Conservation (phyloP, 176 grass and related monocot species). For the Alloteropsis semialata region DNA sequence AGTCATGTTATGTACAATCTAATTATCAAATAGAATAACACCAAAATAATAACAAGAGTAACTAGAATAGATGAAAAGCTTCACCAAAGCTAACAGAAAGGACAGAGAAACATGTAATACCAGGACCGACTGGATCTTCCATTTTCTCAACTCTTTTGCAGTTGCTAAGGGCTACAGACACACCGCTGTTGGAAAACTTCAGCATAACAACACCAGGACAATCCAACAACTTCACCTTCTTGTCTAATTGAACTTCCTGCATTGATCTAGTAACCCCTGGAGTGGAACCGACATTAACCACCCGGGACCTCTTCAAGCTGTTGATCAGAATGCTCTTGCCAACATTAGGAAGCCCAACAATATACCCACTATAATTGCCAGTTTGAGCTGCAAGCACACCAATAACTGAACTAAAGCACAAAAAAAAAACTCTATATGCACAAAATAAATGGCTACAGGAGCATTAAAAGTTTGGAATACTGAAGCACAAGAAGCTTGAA, state of each 20-base stretch:
- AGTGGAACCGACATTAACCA: slow-evolving; percentile 89
- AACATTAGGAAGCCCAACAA: slow-evolving; percentile 97
- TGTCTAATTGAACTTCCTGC: slow-evolving; percentile 95
- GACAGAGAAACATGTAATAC: slow-evolving; percentile 29
- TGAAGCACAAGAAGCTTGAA: not conserved
- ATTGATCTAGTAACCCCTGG: slow-evolving; percentile 91
- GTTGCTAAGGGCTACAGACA: slow-evolving; percentile 81
- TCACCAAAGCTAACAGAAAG: not conserved
- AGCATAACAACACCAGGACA: slow-evolving; percentile 98
- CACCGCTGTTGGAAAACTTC: slow-evolving; percentile 58
- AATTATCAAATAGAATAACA: not conserved
- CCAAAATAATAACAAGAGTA: not conserved
- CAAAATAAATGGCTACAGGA: not conserved
- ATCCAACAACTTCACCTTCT: slow-evolving; percentile 94
- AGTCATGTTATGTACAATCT: not conserved
- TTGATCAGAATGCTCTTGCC: slow-evolving; percentile 98
- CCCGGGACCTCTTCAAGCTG: slow-evolving; percentile 91
- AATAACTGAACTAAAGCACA: not conserved
- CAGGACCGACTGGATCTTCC: slow-evolving; percentile 82
- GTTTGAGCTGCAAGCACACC: slow-evolving; percentile 62
- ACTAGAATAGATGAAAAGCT: slow-evolving; percentile 2
- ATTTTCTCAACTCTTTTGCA: slow-evolving; percentile 97
- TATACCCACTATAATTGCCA: slow-evolving; percentile 95
- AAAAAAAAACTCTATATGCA: not conserved
- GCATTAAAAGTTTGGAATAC: not conserved